phyloP scores from a whole-genome alignment of 257 asterid species.

The Solanum habrochaites region DNA sequence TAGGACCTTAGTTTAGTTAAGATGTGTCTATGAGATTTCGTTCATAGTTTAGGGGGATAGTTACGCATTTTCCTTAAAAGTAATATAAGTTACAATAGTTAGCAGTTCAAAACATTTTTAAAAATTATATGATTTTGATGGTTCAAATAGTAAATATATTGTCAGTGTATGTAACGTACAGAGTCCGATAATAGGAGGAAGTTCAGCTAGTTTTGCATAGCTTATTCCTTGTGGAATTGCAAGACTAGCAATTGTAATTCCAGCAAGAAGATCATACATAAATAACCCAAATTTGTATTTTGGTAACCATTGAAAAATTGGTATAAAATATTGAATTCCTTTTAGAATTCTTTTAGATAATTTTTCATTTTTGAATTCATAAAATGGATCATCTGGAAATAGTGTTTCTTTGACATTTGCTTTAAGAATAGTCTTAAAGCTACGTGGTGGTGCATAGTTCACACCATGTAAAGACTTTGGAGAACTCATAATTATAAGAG shows the following conservation, averaged over 20 bases:
- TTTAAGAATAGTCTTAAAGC: conserved; percentile 19
- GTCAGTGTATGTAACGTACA: conserved; percentile 27
- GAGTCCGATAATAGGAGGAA: conserved; percentile 76
- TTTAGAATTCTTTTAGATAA: neutral
- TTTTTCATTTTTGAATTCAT: conserved; percentile 28
- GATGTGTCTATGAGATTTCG: too few species aligned
- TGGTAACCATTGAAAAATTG: conserved; percentile 56
- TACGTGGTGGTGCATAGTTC: conserved; percentile 39
- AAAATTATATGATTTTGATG: neutral
- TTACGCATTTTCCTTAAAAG: too few species aligned
- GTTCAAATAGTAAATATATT: too few species aligned
- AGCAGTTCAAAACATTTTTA: neutral
- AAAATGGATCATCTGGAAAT: conserved; percentile 76
- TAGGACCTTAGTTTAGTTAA: too few species aligned
- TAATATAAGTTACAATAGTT: neutral
- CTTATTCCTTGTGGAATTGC: conserved; percentile 90
- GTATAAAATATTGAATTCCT: conserved; percentile 43
- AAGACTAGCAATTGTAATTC: conserved; percentile 74
- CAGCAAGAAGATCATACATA: conserved; percentile 76
- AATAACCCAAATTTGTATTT: conserved; percentile 26
- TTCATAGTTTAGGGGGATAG: too few species aligned
- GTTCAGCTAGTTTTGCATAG: conserved; percentile 65
- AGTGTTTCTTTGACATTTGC: conserved; percentile 45
- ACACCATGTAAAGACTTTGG: conserved; percentile 10
- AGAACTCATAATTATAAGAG: neutral